Conservation (phyloP, 768 basidiomycete genomes). For the Pisolithus marmoratus region DNA sequence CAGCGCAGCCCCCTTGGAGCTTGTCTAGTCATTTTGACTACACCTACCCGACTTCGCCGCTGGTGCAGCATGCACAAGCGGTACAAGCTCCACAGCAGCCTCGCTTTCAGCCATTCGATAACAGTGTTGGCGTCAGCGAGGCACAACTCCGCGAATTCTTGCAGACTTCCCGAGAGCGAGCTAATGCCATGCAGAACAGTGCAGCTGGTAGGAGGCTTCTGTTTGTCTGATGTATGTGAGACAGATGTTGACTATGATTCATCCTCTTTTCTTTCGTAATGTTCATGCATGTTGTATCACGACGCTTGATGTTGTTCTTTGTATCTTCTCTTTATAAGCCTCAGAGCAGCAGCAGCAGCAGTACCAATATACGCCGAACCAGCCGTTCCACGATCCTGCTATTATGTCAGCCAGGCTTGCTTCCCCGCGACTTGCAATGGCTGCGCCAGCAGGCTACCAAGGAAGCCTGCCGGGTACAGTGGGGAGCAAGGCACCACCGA, state of each 20-base stretch:
- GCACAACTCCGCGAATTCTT: constrained; percentile 75
- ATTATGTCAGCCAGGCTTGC: constrained; percentile 74
- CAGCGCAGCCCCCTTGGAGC: constrained; percentile 41
- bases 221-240: constrained; percentile 30
- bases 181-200: constrained; percentile 27
- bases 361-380: constrained; percentile 29
- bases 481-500: constrained; percentile 8
- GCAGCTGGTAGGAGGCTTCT: constrained; percentile 47
- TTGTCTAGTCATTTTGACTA: constrained; percentile 36
- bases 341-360: constrained; percentile 32
- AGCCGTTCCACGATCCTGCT: constrained; percentile 67
- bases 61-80: constrained; percentile 41
- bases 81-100: constrained; percentile 23
- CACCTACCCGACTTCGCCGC: constrained; percentile 37
- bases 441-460: constrained; percentile 9
- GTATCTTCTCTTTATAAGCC: constrained; percentile 17
- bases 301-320: constrained; percentile 9
- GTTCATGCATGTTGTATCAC: constrained; percentile 21
- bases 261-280: constrained; percentile 18
- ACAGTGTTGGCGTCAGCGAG: constrained; percentile 53
- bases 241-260: constrained; percentile 29
- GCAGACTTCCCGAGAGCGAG: constrained; percentile 60
- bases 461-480: constrained; percentile 10
- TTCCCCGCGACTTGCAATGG: constrained; percentile 29
- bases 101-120: constrained; percentile 55